These are phyloP conservation scores for Trichoderma koningii DNA, from an alignment of 2,329 filamentous ascomycete species.

Conservation along the genomic window DNA sequence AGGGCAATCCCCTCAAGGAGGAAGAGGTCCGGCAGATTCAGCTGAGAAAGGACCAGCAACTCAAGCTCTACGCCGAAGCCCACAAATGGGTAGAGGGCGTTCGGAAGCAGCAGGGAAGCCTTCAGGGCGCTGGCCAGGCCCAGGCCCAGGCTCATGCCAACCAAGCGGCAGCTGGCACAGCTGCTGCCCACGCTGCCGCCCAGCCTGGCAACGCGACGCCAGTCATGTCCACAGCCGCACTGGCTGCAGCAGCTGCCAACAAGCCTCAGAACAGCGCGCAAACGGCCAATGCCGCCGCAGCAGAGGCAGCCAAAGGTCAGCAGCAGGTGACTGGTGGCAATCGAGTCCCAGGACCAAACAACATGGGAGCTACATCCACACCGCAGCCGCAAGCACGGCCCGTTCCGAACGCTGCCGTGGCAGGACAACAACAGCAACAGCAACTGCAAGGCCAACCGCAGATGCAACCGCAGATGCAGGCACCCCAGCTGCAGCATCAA, in stretches of 20 bases:
- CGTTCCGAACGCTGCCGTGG: conserved; percentile 33
- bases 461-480: conserved; percentile 10
- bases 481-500: conserved; percentile 32
- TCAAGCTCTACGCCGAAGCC: conserved; percentile 51
- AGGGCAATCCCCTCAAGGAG: conserved; percentile 47
- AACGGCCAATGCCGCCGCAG: conserved; percentile 48
- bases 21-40: conserved; percentile 52
- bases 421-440: conserved; percentile 33
- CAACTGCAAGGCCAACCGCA: conserved; percentile 24
- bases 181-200: conserved; percentile 19
- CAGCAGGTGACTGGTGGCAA: conserved; percentile 38
- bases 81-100: conserved; percentile 52
- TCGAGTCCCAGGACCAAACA: conserved; percentile 38
- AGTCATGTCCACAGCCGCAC: conserved; percentile 25
- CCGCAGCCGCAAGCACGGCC: conserved; percentile 37
- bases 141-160: conserved; percentile 36
- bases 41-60: conserved; percentile 47
- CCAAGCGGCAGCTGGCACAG: conserved; percentile 32
- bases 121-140: conserved; percentile 36
- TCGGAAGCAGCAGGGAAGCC: conserved; percentile 47
- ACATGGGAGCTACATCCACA: conserved; percentile 31
- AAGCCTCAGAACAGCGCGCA: conserved; percentile 37
- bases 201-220: conserved; percentile 33
- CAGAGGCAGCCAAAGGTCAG: conserved; percentile 51
- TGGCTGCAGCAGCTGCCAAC: conserved; percentile 27